These are phyloP conservation scores for Bondarzewia mesenterica DNA, from an alignment of 1,284 basidiomycete genomes.

Conservation along the genomic window DNA sequence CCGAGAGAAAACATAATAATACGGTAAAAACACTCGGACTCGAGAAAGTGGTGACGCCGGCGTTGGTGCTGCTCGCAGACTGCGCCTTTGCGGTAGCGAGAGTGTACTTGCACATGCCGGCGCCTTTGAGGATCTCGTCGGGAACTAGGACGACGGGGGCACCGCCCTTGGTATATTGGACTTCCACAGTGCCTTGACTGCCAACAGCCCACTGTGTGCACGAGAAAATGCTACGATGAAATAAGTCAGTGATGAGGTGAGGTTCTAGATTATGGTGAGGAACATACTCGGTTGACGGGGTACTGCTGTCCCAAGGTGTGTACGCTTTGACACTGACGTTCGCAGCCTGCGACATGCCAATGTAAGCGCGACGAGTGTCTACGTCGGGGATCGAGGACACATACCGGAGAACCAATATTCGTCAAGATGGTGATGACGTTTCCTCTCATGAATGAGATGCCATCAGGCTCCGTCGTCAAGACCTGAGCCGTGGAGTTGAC, in stretches of 20 bases:
- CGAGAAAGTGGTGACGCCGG: not conserved
- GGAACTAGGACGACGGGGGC: constrained; percentile 47
- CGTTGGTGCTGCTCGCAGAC: not conserved
- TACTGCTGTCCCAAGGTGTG: constrained; percentile 39
- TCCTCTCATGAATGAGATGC: constrained; percentile 69
- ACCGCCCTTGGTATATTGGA: constrained; percentile 54
- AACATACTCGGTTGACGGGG: constrained; percentile 47
- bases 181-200: constrained; percentile 46
- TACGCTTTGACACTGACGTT: constrained; percentile 47
- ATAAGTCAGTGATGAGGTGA: not conserved
- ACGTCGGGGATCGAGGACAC: constrained; percentile 14
- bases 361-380: constrained; percentile 1
- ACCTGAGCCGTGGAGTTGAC: constrained; percentile 47
- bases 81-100: not conserved
- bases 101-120: constrained; percentile 28
- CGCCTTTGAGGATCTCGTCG: constrained; percentile 26
- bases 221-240: constrained; percentile 40
- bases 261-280: not conserved
- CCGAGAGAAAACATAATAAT: not conserved
- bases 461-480: constrained; percentile 45
- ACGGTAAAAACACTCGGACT: not conserved
- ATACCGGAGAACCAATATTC: constrained; percentile 68
- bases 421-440: constrained; percentile 63
- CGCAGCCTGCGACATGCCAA: constrained; percentile 32
- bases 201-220: constrained; percentile 62